Percentiles rank a stretch among this genome's conserved stretches.
Evolutionary conservation across 2,329 filamentous ascomycete species (phyloP).

Genomic region (Zymoseptoria passerinii): DNA sequence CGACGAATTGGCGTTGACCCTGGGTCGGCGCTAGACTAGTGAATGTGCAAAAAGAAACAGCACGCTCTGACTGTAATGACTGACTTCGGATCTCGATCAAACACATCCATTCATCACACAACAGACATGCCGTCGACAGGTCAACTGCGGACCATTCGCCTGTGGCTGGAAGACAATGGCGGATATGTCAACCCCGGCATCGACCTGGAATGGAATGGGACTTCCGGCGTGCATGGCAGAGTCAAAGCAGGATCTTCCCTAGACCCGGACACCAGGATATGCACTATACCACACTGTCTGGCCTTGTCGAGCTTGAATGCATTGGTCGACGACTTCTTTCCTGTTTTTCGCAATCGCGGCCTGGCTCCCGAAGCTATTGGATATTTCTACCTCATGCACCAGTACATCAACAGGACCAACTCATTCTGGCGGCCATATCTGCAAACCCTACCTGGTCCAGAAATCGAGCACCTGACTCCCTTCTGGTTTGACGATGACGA

Average conservation of each 20-base stretch:
- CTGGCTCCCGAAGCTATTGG: slow-evolving; percentile 26
- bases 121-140: slow-evolving; percentile 4
- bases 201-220: slow-evolving; percentile 16
- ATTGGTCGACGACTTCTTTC: slow-evolving; percentile 28
- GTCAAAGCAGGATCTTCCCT: slow-evolving; percentile 13
- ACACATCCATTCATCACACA: not conserved
- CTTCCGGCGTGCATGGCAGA: slow-evolving; percentile 24
- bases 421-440: slow-evolving; percentile 34
- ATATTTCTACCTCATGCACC: slow-evolving; percentile 31
- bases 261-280: slow-evolving; percentile 14
- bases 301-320: slow-evolving; percentile 32
- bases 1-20: too few relatives aligned
- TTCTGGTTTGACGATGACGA: slow-evolving; percentile 31
- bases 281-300: slow-evolving; percentile 26
- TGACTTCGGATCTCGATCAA: not conserved
- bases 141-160: slow-evolving; percentile 17
- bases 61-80: too few relatives aligned
- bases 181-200: slow-evolving; percentile 25
- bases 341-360: slow-evolving; percentile 23
- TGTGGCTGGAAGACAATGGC: slow-evolving; percentile 26
- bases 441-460: slow-evolving; percentile 27
- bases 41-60: not conserved
- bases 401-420: slow-evolving; percentile 25
- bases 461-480: slow-evolving; percentile 25
- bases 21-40: not conserved